Evolutionary conservation across 257 asterid species (phyloP), one percentile per base, ranked within the genome.

Genomic region (Nicotiana paniculata): DNA sequence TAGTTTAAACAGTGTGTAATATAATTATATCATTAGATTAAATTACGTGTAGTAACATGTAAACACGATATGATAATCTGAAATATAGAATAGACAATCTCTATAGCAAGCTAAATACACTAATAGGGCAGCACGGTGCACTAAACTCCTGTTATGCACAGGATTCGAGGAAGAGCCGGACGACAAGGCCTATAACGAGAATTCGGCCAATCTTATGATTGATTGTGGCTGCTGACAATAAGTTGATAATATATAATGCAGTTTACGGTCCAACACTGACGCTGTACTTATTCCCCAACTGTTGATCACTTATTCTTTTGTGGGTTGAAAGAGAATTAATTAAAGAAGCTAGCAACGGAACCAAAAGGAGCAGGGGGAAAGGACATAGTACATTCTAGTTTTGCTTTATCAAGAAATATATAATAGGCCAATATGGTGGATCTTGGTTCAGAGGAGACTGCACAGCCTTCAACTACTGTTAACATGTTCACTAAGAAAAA

Each of bases 401-500:
- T 43, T 63, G n/a, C 33, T 64, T 26, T 48, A 61, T 39, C 57
- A 63, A 51, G 72, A 61, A 78, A 1, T 3, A 39, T 51, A 55
- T 24, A 13, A 51, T 55, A 51, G 33, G 33, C 77, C 70, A 43
- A 43, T 43, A 86, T 81, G 85, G 82, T 72, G 76, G 87, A 85
- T 86, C 81, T 67, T 82, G 85, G 82, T 77, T 82, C 74, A 33
- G 88, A 83, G 84, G 83, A 80, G 62, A 83, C 77, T 64, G 53
- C 82, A 54, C 77, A 70, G 57, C 33, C 5, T 13, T 48, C 81
- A 5, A 35, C 88, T 39, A 57, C 77, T 18, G 61, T 81, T 80
- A 61, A 86, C 57, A 83, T 88, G 91, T 81, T 91, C 81, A 83
- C 85, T 61, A 92, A 86, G 89, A 95, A 90, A 83, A 92, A 93